phyloP scores from a whole-genome alignment of 306 rosid genomes.

The Lathyrus oleraceus region DNA sequence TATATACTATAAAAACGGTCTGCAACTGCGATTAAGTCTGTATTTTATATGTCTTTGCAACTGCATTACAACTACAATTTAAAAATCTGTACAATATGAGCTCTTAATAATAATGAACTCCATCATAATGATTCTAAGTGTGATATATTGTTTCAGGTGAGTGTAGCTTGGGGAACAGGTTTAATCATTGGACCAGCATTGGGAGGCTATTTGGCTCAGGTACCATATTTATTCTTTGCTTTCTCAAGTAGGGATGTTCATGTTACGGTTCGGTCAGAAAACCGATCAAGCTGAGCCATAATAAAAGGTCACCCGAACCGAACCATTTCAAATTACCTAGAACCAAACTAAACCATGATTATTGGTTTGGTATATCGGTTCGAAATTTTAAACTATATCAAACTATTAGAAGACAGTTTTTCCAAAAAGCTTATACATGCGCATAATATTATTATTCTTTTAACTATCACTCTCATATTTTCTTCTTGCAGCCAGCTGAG shows the following conservation, averaged over 20 bases:
- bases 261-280: no score
- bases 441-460: no score
- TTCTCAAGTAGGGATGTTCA: no score
- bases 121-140: conserved; percentile 12
- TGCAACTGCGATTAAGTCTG: not conserved
- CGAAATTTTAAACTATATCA: no score
- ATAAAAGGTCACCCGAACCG: no score
- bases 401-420: no score
- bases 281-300: no score
- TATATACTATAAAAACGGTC: not conserved
- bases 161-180: conserved; percentile 79
- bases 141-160: conserved; percentile 53
- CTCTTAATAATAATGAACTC: not conserved
- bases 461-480: no score
- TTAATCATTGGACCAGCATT: conserved; percentile 86
- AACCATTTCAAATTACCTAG: no score
- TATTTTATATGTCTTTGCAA: not conserved
- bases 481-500: not conserved
- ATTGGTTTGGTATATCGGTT: no score
- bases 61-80: not conserved
- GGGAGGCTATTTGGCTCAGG: conserved; percentile 94
- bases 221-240: conserved; percentile 30
- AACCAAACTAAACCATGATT: no score
- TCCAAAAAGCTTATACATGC: no score
- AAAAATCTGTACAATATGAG: not conserved